Evolutionary conservation across 2,329 filamentous ascomycete genomes (phyloP).

Genomic region (Huntiella omanensis): DNA sequence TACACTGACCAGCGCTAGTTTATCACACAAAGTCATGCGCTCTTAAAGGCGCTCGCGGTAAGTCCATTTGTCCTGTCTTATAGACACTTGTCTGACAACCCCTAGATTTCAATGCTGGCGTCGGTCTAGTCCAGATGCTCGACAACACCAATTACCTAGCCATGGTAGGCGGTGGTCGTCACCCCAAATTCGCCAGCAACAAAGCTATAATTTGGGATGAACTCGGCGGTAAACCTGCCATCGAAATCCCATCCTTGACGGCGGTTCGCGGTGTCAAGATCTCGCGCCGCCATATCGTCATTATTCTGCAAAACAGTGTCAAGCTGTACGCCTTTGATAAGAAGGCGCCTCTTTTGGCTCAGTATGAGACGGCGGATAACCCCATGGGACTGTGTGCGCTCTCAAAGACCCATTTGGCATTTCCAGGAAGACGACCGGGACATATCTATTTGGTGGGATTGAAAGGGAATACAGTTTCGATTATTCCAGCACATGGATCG

Average conservation of each 20-base stretch:
- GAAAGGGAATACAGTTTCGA: slow-evolving; percentile 63
- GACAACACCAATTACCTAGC: slow-evolving; percentile 73
- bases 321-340: slow-evolving; percentile 65
- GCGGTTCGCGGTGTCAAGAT: slow-evolving; percentile 65
- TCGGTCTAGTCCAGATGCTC: slow-evolving; percentile 73
- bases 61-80: neutral
- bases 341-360: slow-evolving; percentile 47
- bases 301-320: slow-evolving; percentile 66
- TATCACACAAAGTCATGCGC: slow-evolving; percentile 56
- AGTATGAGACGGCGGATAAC: slow-evolving; percentile 78
- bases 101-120: slow-evolving; percentile 59
- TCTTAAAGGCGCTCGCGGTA: slow-evolving; percentile 37
- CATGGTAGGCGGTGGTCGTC: slow-evolving; percentile 70
- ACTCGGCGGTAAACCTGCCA: slow-evolving; percentile 47
- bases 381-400: slow-evolving; percentile 63
- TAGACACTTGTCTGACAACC: neutral
- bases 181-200: slow-evolving; percentile 71
- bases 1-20: slow-evolving; percentile 27
- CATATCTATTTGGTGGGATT: slow-evolving; percentile 80
- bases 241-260: slow-evolving; percentile 66
- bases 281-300: slow-evolving; percentile 55
- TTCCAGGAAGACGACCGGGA: slow-evolving; percentile 71
- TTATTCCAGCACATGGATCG: slow-evolving; percentile 77
- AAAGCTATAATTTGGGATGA: slow-evolving; percentile 94
- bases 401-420: slow-evolving; percentile 53